A percentile compares a stretch with the other conserved stretches of the same genome.
Evolutionary conservation across 257 asterid species (phyloP).

Genomic region (Primulina huaijiensis): DNA sequence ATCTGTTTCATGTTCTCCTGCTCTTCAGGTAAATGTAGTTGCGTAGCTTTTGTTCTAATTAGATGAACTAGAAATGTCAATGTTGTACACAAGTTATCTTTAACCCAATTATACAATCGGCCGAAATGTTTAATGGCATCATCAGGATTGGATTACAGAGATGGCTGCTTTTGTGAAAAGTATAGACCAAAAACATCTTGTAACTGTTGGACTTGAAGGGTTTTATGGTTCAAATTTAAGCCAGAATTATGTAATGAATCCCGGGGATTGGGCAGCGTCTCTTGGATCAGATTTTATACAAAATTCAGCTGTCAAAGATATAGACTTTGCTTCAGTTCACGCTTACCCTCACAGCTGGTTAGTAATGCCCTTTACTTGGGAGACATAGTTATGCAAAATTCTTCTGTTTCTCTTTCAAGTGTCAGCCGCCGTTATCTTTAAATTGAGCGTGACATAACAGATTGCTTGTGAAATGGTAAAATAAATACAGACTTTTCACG

Average conservation of each 20-base stretch:
- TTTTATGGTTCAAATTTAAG: conserved; percentile 39
- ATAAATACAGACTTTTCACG: no score
- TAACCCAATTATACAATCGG: background rate
- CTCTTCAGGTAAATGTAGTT: conserved; percentile 40
- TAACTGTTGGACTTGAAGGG: conserved; percentile 59
- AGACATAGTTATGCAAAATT: background rate
- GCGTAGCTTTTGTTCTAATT: background rate
- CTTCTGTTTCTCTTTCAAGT: background rate
- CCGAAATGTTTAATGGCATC: background rate
- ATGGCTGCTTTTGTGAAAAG: conserved; percentile 54
- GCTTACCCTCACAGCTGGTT: conserved; percentile 66
- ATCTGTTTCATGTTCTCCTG: conserved; percentile 40
- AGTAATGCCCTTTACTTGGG: conserved; percentile 4
- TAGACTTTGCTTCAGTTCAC: conserved; percentile 64
- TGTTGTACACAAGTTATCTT: no score
- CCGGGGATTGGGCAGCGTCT: conserved; percentile 58
- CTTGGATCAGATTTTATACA: conserved; percentile 57
- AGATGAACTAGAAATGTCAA: no score
- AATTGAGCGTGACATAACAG: background rate
- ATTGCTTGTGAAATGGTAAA: no score
- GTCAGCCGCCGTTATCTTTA: background rate
- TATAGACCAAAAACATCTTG: conserved; percentile 46
- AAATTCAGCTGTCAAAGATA: conserved; percentile 44
- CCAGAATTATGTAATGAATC: conserved; percentile 38
- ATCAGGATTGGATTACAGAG: conserved; percentile 52